A percentile compares a stretch with the other conserved stretches of the same genome.
These are phyloP conservation scores for Tuber brumale DNA, from an alignment of 495 filamentous ascomycete genomes.

Conservation along the genomic window DNA sequence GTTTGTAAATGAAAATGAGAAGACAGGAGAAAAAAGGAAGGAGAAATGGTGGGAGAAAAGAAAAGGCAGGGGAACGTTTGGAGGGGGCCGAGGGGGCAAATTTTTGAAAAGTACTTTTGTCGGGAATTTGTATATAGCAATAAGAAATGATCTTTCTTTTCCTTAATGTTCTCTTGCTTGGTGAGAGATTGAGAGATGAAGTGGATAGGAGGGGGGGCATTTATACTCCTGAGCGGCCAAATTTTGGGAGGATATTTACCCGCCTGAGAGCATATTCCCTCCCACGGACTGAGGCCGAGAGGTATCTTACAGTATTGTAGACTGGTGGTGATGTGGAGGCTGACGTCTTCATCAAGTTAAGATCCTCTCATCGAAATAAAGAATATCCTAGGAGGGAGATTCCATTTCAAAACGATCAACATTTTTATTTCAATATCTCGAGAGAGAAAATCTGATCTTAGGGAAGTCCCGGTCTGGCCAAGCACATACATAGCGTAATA, in stretches of 20 bases:
- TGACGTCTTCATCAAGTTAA: background rate
- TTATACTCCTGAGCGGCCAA: background rate
- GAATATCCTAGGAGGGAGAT: background rate
- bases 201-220: background rate
- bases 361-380: background rate
- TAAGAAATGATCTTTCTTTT: background rate
- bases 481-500: too few species aligned
- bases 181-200: background rate
- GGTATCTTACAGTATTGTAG: background rate
- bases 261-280: background rate
- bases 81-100: background rate
- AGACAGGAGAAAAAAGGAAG: background rate
- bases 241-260: background rate
- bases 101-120: background rate
- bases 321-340: background rate
- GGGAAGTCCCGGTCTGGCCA: too few species aligned
- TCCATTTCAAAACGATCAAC: background rate
- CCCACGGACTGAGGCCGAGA: background rate
- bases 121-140: background rate
- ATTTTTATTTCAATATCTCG: background rate
- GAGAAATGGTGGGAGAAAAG: background rate
- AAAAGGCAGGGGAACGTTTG: background rate
- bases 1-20: background rate
- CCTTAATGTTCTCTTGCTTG: background rate
- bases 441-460: background rate